Conservation (phyloP, 345 rosid genomes). For the Theobroma cacao region DNA sequence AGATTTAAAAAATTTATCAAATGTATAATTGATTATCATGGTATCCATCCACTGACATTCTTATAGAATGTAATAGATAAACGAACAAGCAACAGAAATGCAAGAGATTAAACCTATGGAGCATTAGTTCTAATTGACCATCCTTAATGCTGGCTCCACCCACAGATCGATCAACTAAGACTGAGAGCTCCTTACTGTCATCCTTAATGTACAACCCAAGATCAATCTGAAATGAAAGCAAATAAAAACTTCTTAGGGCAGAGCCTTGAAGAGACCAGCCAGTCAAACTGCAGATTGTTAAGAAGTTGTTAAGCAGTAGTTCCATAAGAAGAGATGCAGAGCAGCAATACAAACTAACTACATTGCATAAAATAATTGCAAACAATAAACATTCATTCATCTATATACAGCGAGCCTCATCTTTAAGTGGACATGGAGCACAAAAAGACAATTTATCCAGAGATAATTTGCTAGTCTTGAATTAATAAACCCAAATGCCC, state of each 20-base stretch:
- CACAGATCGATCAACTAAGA: conserved; percentile 62
- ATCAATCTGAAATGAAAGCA: conserved; percentile 39
- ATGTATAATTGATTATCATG: neutral
- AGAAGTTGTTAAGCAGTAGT: neutral
- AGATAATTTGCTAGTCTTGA: neutral
- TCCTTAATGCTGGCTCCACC: conserved; percentile 66
- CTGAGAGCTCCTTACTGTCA: conserved; percentile 46
- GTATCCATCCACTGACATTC: neutral
- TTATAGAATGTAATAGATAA: neutral
- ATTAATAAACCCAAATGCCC: neutral
- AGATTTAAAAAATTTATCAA: neutral
- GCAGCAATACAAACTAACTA: neutral
- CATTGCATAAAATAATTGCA: neutral
- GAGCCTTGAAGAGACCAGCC: neutral
- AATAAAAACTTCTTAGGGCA: neutral
- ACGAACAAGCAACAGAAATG: neutral
- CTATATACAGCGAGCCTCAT: neutral
- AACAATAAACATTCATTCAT: neutral
- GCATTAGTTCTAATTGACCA: conserved; percentile 73
- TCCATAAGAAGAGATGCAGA: neutral
- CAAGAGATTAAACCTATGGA: conserved; percentile 45
- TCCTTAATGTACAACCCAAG: conserved; percentile 61
- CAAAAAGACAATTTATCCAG: neutral
- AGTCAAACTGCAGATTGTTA: neutral
- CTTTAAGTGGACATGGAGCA: neutral